These are phyloP conservation scores for Panaeolus cyanescens DNA, from an alignment of 768 basidiomycete species.

Conservation along the genomic window DNA sequence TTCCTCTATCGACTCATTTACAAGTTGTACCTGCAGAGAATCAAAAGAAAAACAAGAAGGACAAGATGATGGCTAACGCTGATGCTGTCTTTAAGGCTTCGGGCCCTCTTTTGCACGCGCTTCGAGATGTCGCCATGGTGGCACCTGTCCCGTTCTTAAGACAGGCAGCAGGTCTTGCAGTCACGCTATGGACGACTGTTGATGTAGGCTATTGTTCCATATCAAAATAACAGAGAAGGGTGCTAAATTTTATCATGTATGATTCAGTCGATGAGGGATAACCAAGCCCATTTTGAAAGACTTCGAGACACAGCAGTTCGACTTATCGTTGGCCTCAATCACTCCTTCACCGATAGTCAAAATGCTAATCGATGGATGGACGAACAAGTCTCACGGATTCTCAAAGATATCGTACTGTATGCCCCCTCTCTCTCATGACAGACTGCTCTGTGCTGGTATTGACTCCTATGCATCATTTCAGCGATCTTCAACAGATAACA, in stretches of 20 bases:
- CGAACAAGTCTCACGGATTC: not conserved
- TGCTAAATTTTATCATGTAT: not conserved
- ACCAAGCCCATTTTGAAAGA: constrained; percentile 7
- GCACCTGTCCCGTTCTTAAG: constrained; percentile 20
- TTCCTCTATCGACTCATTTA: too few species aligned
- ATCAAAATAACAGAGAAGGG: too few species aligned
- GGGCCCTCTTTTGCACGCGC: not conserved
- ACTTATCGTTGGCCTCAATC: not conserved
- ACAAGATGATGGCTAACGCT: not conserved
- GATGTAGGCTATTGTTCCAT: constrained; percentile 16
- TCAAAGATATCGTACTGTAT: constrained; percentile 4
- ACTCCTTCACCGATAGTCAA: not conserved
- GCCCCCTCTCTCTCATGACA: not conserved
- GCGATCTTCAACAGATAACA: constrained; percentile 3
- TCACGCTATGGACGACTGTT: constrained; percentile 14
- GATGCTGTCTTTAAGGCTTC: not conserved
- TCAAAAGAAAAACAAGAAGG: not conserved
- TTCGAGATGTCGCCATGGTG: constrained; percentile 13
- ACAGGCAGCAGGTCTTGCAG: constrained; percentile 14
- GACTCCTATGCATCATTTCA: not conserved
- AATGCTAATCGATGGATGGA: constrained; percentile 7
- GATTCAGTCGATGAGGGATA: constrained; percentile 6
- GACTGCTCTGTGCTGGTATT: not conserved
- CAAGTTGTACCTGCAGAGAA: too few species aligned
- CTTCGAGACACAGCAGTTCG: constrained; percentile 1